These are phyloP conservation scores for Heterococcus sp. DNA, from an alignment of 108 stramenopile genomes.

Conservation along the genomic window DNA sequence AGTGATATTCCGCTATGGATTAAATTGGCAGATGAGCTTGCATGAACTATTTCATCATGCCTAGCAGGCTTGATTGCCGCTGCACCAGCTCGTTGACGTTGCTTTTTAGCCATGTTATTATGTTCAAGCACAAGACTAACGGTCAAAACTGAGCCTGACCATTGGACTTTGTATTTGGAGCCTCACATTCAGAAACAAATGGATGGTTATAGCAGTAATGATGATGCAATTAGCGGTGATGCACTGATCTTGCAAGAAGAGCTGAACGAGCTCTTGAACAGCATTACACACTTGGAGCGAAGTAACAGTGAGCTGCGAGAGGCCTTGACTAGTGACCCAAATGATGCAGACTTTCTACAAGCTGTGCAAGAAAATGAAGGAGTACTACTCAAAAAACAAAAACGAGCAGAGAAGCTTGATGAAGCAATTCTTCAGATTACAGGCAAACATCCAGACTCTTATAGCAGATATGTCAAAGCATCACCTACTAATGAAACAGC, in stretches of 20 bases:
- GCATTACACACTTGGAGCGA: neutral
- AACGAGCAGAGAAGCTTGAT: neutral
- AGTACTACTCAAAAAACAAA: neutral
- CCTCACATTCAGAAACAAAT: neutral
- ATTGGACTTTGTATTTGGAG: neutral
- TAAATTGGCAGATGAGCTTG: neutral
- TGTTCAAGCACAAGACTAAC: no score
- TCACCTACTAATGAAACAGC: no score
- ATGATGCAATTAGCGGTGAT: neutral
- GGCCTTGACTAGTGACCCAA: neutral
- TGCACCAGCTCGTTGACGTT: neutral
- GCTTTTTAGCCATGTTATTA: no score
- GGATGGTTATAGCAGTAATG: neutral
- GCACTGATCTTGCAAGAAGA: neutral
- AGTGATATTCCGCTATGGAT: neutral
- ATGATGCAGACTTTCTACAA: neutral
- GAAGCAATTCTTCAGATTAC: neutral
- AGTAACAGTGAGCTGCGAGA: neutral
- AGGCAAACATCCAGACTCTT: no score
- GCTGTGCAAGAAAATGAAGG: neutral
- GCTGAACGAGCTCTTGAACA: neutral
- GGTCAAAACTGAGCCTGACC: no score
- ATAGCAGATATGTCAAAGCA: no score
- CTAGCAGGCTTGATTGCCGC: neutral
- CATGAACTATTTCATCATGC: neutral